Conservation (phyloP, 2,329 filamentous ascomycete species). For the Mycocentrospora acerina region DNA sequence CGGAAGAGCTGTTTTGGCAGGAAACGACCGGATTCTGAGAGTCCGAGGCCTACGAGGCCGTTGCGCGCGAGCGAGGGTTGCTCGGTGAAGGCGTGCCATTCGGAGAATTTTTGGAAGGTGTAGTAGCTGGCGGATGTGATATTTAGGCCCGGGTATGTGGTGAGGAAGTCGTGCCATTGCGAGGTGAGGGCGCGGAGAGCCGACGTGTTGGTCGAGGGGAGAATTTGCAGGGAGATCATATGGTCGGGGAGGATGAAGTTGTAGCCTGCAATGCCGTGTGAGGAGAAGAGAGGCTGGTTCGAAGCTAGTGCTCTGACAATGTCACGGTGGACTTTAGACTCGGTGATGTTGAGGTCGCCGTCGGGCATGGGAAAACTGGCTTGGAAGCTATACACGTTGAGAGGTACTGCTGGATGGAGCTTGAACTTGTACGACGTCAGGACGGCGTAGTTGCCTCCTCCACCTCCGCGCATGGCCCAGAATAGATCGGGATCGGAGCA, state of each 20-base stretch:
- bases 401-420: constrained; percentile 33
- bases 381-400: constrained; percentile 41
- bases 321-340: constrained; percentile 35
- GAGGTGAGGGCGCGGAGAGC: constrained; percentile 29
- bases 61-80: constrained; percentile 33
- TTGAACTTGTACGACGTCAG: constrained; percentile 41
- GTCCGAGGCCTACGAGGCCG: constrained; percentile 36
- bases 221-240: constrained; percentile 35
- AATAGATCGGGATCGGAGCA: constrained; percentile 38
- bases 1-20: constrained; percentile 33
- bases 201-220: constrained; percentile 27
- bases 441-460: constrained; percentile 40
- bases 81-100: constrained; percentile 34
- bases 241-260: constrained; percentile 37
- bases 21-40: constrained; percentile 37
- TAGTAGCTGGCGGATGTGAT: constrained; percentile 36
- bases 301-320: constrained; percentile 33
- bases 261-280: constrained; percentile 37
- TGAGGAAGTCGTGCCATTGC: constrained; percentile 35
- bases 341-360: constrained; percentile 25
- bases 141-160: constrained; percentile 32
- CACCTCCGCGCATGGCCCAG: constrained; percentile 42
- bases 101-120: constrained; percentile 33
- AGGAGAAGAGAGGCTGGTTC: constrained; percentile 32
- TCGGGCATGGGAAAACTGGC: constrained; percentile 28